Evolutionary conservation across 371 early-diverging fungal species (phyloP).

Genomic region (Dipsacomyces acuminosporus): DNA sequence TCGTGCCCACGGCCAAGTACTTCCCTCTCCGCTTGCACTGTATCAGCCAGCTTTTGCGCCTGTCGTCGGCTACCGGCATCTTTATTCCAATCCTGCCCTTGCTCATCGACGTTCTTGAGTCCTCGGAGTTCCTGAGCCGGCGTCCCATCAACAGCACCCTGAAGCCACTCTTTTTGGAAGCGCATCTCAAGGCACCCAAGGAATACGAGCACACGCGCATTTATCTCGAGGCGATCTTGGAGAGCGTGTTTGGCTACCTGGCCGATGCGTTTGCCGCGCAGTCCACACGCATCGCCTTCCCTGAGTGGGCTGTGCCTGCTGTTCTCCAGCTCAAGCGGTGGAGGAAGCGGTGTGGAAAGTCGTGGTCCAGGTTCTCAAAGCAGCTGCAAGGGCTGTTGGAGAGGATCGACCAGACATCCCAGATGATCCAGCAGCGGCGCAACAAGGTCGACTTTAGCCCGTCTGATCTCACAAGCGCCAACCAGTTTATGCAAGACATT

Average conservation of each 20-base stretch:
- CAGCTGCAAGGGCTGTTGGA: slow-evolving; percentile 70
- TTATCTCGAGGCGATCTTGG: slow-evolving; percentile 73
- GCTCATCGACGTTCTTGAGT: slow-evolving; percentile 67
- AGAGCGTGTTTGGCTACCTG: slow-evolving; percentile 65
- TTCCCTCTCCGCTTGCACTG: slow-evolving; percentile 89
- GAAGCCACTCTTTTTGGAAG: slow-evolving; percentile 75
- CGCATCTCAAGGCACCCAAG: slow-evolving; percentile 69
- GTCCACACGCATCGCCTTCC: slow-evolving; percentile 77
- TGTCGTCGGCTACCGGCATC: slow-evolving; percentile 64
- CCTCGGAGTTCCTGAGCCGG: slow-evolving; percentile 35
- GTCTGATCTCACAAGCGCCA: slow-evolving; percentile 59
- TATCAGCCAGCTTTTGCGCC: slow-evolving; percentile 61
- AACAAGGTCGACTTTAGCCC: slow-evolving; percentile 69
- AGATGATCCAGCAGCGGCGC: slow-evolving; percentile 70
- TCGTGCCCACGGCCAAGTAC: slow-evolving; percentile 83
- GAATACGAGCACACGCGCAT: slow-evolving; percentile 73
- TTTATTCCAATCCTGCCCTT: slow-evolving; percentile 83
- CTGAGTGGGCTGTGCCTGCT: slow-evolving; percentile 56
- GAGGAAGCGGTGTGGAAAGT: slow-evolving; percentile 45
- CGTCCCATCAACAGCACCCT: slow-evolving; percentile 50
- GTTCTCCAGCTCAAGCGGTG: slow-evolving; percentile 44
- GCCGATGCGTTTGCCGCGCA: slow-evolving; percentile 66
- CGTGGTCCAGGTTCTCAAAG: slow-evolving; percentile 65
- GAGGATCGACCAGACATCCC: slow-evolving; percentile 75
- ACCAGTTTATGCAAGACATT: slow-evolving; percentile 54